phyloP scores from a whole-genome alignment of 2,329 filamentous ascomycete genomes.

The Fusarium chuoi region DNA sequence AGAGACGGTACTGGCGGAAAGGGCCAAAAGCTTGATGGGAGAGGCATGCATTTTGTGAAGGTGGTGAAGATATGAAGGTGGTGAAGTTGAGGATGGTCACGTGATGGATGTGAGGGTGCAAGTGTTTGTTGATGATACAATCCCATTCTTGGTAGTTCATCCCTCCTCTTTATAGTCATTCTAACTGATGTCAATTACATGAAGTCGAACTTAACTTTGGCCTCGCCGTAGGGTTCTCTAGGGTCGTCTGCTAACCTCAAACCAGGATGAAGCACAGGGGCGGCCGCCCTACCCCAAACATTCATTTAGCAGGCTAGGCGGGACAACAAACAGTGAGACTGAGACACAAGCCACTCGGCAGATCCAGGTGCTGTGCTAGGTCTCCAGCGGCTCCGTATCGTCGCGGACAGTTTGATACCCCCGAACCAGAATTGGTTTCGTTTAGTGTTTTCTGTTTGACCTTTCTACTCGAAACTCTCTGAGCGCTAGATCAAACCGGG shows the following conservation, averaged over 20 bases:
- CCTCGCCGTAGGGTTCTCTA: background rate
- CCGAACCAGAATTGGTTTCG: constrained; percentile 9
- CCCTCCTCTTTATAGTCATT: constrained; percentile 19
- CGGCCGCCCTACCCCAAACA: constrained; percentile 19
- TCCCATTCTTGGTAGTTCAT: background rate
- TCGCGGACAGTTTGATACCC: constrained; percentile 29
- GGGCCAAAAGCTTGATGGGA: constrained; percentile 20
- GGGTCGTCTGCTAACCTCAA: constrained; percentile 24
- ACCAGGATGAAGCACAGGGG: constrained; percentile 31
- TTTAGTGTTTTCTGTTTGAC: constrained; percentile 9
- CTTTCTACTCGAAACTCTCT: background rate
- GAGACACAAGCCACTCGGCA: constrained; percentile 21
- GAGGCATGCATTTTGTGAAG: constrained; percentile 22
- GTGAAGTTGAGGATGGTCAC: background rate
- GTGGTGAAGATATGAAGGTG: background rate
- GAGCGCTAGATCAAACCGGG: constrained; percentile 24
- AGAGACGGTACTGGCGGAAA: constrained; percentile 21
- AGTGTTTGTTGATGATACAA: background rate
- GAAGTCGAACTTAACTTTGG: constrained; percentile 1
- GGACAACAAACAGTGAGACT: background rate
- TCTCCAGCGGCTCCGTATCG: background rate
- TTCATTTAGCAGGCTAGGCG: background rate
- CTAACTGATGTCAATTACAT: background rate
- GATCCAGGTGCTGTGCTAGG: background rate
- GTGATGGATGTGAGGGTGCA: background rate